Conservation (phyloP, 139 green algal genomes). For the Yamagishiella unicocca region DNA sequence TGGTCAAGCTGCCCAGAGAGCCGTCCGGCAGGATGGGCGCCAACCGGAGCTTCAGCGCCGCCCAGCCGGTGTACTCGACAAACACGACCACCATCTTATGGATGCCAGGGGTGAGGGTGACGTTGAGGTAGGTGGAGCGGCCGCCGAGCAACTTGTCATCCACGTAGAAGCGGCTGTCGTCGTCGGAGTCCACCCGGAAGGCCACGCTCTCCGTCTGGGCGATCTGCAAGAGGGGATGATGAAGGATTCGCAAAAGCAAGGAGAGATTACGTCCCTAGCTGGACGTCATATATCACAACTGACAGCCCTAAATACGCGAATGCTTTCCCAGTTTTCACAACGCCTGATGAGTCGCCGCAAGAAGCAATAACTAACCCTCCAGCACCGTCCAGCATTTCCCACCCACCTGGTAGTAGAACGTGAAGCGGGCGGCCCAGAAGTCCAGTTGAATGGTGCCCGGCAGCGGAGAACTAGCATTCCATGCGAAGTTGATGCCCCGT, state of each 20-base stretch:
- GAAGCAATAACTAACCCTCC: too few species aligned
- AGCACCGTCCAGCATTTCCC: too few species aligned
- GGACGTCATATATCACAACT: too few species aligned
- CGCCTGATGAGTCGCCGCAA: too few species aligned
- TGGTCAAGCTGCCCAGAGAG: neutral
- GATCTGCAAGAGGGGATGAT: neutral
- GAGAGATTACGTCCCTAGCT: too few species aligned
- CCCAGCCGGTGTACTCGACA: slow-evolving; percentile 34
- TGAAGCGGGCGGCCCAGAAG: slow-evolving; percentile 52
- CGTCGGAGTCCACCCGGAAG: neutral
- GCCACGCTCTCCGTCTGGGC: slow-evolving; percentile 4
- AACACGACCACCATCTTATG: slow-evolving; percentile 32
- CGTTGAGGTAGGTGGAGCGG: neutral
- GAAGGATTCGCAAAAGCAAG: too few species aligned
- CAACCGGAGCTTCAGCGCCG: neutral
- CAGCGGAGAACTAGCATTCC: neutral
- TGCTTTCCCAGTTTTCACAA: too few species aligned
- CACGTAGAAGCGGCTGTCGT: slow-evolving; percentile 11
- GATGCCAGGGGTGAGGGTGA: slow-evolving; percentile 1
- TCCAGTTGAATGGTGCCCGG: slow-evolving; percentile 14
- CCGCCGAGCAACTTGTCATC: slow-evolving; percentile 27
- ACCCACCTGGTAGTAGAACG: slow-evolving; percentile 53
- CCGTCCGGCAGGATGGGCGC: neutral
- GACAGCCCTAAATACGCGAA: too few species aligned
- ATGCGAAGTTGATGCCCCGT: slow-evolving; percentile 18